Base-by-base conservation (phyloP, 805 yeast species). In the Barnettozyma pratensis region DNA sequence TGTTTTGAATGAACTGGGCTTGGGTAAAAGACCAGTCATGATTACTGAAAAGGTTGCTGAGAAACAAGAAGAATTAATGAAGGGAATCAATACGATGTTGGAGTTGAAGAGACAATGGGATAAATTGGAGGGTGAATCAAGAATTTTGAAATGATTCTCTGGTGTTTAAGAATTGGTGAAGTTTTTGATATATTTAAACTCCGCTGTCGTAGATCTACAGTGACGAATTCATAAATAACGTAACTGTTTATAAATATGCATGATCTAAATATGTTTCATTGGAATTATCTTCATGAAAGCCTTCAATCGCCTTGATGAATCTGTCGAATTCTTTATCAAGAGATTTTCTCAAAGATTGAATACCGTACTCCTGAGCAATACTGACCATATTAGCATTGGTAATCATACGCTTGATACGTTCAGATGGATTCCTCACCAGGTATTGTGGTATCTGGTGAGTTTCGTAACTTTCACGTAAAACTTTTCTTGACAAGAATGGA, bases 61-160 rank as follows among this genome's bases (percentile, higher is more conserved):
- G 6, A 81, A 80, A 59, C 90, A 85, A 61, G 97, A 92, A 57
- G 80, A 80, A 48, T 67, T 94, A 45, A 74, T 86, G 43, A 81
- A 83, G 54, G 72, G 83, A 0, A 86, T 88, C 31, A 81, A 81
- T 10, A 76, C 84, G 2, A 70, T 92, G 53, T 71, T 91, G 47
- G 98, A 94, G 47, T 73, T 91, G 12, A 92, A 92, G 68, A 85
- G 81, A 63, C 96, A 88, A 48, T 80, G 81, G 25, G 99, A 94
- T 64, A 90, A 89, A 67, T 70, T 91, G 11, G 91, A 87, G 53
- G 83, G 95, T 3, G 98, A 92, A 56, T 75, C 79, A 37, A 71
- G 73, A 32, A 71, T 83, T 28, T 48, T 57, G n/a, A 55, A 48
- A 65, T 70, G n/a, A 70, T 66, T 38, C 32, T 19, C 19, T 19